These are phyloP conservation scores for Calonectria multiphialidica DNA, from an alignment of 2,329 filamentous ascomycete genomes.

Conservation along the genomic window DNA sequence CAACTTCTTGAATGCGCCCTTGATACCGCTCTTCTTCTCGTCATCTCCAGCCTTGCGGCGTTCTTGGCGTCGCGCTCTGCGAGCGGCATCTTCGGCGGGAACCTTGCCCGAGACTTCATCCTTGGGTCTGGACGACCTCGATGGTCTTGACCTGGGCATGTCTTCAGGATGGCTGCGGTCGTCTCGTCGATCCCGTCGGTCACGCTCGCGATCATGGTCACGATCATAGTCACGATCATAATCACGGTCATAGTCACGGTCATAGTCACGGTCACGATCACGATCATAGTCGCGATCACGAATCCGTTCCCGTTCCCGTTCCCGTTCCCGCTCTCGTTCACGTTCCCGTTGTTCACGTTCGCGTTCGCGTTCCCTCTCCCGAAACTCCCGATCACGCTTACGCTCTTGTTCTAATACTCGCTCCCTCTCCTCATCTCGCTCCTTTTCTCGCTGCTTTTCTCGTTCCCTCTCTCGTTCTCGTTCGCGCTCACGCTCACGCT, in stretches of 20 bases:
- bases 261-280: background rate
- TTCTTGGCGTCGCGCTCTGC: constrained; percentile 49
- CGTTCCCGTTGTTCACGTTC: constrained; percentile 20
- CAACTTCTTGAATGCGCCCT: constrained; percentile 47
- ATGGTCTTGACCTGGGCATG: constrained; percentile 13
- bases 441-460: background rate
- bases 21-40: constrained; percentile 47
- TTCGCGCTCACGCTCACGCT: background rate
- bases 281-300: constrained; percentile 26
- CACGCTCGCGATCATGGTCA: background rate
- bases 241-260: background rate
- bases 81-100: constrained; percentile 48
- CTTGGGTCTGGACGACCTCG: constrained; percentile 37
- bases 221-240: background rate
- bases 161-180: constrained; percentile 23
- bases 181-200: background rate
- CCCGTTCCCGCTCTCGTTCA: constrained; percentile 31
- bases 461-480: background rate
- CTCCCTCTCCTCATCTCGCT: background rate
- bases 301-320: constrained; percentile 26
- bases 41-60: constrained; percentile 48
- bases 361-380: background rate
- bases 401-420: background rate
- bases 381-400: background rate
- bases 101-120: constrained; percentile 36